phyloP scores from a whole-genome alignment of 1,139 yeast species.

The Yamadazyma spencermartinsiae region DNA sequence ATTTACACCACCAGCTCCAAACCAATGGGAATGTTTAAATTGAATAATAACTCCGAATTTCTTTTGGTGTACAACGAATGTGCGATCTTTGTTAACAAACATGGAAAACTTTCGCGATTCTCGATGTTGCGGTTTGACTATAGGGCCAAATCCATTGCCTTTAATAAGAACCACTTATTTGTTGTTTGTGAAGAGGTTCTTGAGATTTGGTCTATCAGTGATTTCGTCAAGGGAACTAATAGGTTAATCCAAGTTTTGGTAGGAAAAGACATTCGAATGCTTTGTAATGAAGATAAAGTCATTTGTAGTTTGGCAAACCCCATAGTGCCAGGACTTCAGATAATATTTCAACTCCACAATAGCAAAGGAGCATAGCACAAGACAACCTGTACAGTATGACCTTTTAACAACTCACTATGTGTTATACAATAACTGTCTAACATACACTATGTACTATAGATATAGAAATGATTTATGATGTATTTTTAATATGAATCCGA shows the following conservation, averaged over 20 bases:
- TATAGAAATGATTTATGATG: no score
- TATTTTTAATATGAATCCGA: no score
- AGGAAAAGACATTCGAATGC: constrained; percentile 61
- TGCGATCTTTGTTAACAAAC: constrained; percentile 67
- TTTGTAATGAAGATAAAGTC: constrained; percentile 45
- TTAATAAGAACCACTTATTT: constrained; percentile 59
- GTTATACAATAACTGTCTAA: no score
- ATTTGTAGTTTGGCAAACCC: constrained; percentile 73
- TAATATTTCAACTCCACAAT: constrained; percentile 32
- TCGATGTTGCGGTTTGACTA: constrained; percentile 63
- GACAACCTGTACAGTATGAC: background rate
- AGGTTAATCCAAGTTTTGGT: constrained; percentile 69
- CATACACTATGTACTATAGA: background rate
- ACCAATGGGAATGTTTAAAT: constrained; percentile 66
- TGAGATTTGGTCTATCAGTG: constrained; percentile 66
- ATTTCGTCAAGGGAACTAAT: constrained; percentile 48
- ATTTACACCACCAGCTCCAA: constrained; percentile 38
- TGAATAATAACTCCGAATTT: constrained; percentile 52
- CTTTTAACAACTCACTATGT: no score
- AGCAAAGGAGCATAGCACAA: constrained; percentile 1
- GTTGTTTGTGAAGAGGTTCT: constrained; percentile 67
- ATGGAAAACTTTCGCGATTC: constrained; percentile 61
- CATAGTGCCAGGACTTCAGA: constrained; percentile 59
- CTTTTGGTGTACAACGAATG: constrained; percentile 71
- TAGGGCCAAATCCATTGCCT: constrained; percentile 56